Evolutionary conservation across 2,329 filamentous ascomycete genomes (phyloP).

Genomic region (Passalora sequoiae): DNA sequence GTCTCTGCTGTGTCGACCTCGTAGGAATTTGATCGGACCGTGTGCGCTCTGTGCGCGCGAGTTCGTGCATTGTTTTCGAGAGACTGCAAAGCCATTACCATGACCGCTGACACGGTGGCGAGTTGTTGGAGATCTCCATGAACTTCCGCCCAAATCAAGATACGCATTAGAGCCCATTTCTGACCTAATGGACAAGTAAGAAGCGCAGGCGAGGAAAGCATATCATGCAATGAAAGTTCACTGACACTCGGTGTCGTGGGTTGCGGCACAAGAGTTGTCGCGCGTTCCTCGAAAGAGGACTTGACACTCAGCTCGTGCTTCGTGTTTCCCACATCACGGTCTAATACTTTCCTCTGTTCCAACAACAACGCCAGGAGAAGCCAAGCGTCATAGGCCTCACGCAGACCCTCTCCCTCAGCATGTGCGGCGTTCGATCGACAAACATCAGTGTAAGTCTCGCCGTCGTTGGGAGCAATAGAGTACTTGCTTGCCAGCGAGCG

Average conservation of each 20-base stretch:
- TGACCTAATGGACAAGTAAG: slow-evolving; percentile 52
- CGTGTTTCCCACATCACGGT: neutral
- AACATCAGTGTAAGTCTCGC: slow-evolving; percentile 52
- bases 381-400: slow-evolving; percentile 78
- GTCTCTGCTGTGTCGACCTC: too few species aligned
- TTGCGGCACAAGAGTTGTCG: neutral
- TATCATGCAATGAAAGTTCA: too few species aligned
- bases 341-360: slow-evolving; percentile 51
- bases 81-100: slow-evolving; percentile 47
- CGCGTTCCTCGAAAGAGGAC: neutral
- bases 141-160: slow-evolving; percentile 57
- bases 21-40: too few species aligned
- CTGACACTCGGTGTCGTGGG: neutral
- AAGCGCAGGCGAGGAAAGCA: too few species aligned
- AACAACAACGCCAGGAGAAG: slow-evolving; percentile 72
- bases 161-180: slow-evolving; percentile 51
- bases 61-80: too few species aligned
- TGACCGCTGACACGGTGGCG: slow-evolving; percentile 59
- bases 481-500: slow-evolving; percentile 72
- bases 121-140: slow-evolving; percentile 61
- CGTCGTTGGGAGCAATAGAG: slow-evolving; percentile 71
- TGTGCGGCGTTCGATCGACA: slow-evolving; percentile 79
- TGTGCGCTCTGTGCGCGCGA: too few species aligned
- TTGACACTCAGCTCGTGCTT: slow-evolving; percentile 37
- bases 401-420: slow-evolving; percentile 64